Percentiles rank a stretch among this genome's conserved stretches.
phyloP scores from a whole-genome alignment of 306 rosid genomes.

The Rosa chinensis region DNA sequence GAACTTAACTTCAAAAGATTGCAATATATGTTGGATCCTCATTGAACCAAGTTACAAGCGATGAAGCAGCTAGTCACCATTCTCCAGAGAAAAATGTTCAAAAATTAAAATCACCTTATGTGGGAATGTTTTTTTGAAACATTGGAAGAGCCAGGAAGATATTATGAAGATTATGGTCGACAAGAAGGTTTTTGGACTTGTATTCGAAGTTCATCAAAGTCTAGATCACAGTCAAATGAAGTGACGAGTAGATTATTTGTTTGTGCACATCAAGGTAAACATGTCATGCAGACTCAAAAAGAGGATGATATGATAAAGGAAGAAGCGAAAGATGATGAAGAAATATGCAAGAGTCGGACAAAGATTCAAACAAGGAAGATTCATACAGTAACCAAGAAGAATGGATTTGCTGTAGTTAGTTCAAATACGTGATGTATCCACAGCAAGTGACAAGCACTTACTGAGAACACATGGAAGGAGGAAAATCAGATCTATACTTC shows the following conservation, averaged over 20 bases:
- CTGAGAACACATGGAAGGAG: too few species aligned
- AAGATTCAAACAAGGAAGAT: neutral
- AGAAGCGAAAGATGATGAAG: neutral
- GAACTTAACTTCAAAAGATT: too few species aligned
- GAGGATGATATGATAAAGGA: neutral
- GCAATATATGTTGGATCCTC: too few species aligned
- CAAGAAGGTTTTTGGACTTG: neutral
- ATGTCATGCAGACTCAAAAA: neutral
- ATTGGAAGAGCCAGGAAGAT: neutral
- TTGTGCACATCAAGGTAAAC: neutral
- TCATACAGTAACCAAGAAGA: too few species aligned
- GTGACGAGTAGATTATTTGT: neutral
- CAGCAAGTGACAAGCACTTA: too few species aligned
- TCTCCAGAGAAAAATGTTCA: too few species aligned
- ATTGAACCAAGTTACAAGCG: too few species aligned
- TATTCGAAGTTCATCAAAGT: neutral
- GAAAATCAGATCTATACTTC: too few species aligned
- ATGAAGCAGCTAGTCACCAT: too few species aligned
- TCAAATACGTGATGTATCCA: too few species aligned
- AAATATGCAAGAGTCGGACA: neutral
- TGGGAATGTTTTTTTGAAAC: slow-evolving; percentile 1
- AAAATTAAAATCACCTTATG: neutral
- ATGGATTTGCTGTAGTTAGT: too few species aligned
- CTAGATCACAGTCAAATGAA: neutral
- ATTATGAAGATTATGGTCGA: slow-evolving; percentile 5